Base-by-base conservation (phyloP, 176 grass and related monocot species). In the Eremochloa ophiuroides region DNA sequence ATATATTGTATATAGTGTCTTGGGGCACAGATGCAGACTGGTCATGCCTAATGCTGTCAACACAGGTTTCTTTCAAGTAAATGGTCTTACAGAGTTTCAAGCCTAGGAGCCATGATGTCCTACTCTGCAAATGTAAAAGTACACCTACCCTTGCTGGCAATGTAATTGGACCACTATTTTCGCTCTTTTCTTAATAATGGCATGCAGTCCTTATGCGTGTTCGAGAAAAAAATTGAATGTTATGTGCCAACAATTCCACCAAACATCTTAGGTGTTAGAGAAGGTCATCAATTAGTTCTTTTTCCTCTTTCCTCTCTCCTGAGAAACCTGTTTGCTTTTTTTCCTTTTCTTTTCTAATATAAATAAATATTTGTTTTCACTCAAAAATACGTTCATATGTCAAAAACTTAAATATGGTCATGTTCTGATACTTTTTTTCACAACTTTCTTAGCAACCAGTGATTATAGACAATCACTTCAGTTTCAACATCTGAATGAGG, bases 391-490 rank as follows among this genome's bases (percentile, higher is more conserved):
- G 23, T 10, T 60, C 56, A 26, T 58, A 58, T 60, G 23, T 60
- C 23, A 59, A 59, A 23, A 46, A 63, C 68, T 67, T 53, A 63
- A 31, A 55, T 3, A 25, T 73, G 15, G 17, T 39, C 4, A 42
- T 66, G 25, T 47, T 46, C 51, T 76, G 50, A 77, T 77, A 31
- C 59, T 55, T 67, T 87, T 87, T 73, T 77, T 78, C 2, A 7
- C 75, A 77, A 78, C 14, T 66, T 30, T 74, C 78, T 77, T 69
- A 98, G 95, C 92, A 59, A 89, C 64, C 75, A 98, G 92, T 84
- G 95, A 98, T 83, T 93, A 94, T 72, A 94, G 62, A 73, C 95
- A 98, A 84, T 98, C 92, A 66, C 95, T 98, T 71, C 95, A 98
- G 47, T 98, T 98, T 87, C 90, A 75, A 81, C 86, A 91, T 92